phyloP scores from a whole-genome alignment of 202 grass and related monocot species.

The Schoenoplectus triqueter region DNA sequence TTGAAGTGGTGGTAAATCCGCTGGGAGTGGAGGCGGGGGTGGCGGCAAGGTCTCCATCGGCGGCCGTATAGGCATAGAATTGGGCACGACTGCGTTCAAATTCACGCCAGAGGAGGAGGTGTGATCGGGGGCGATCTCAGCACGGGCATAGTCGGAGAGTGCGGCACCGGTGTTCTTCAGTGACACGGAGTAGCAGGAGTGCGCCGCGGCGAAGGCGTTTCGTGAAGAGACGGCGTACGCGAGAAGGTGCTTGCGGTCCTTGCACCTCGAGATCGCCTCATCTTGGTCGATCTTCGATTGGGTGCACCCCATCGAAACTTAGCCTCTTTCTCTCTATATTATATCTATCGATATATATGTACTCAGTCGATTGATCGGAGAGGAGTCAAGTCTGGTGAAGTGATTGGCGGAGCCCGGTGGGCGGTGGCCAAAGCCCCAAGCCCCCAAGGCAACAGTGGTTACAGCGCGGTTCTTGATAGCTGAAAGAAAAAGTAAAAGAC shows the following conservation, averaged over 20 bases:
- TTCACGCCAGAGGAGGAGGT: slow-evolving; percentile 20
- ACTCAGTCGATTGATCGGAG: background rate
- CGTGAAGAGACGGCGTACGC: slow-evolving; percentile 53
- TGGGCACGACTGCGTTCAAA: slow-evolving; percentile 38
- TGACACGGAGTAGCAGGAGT: slow-evolving; percentile 69
- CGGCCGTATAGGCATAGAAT: background rate
- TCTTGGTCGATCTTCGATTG: slow-evolving; percentile 94
- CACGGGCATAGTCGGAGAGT: slow-evolving; percentile 71
- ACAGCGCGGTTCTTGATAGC: background rate
- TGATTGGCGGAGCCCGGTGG: background rate
- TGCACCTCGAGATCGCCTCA: slow-evolving; percentile 75
- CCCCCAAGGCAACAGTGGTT: background rate
- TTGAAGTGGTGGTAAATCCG: slow-evolving; percentile 48
- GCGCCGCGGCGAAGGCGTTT: slow-evolving; percentile 87
- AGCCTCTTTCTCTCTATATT: background rate
- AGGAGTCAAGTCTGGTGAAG: background rate
- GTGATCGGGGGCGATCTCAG: slow-evolving; percentile 50
- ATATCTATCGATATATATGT: background rate
- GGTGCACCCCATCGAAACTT: slow-evolving; percentile 30
- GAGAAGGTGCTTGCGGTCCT: slow-evolving; percentile 66
- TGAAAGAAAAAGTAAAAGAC: background rate
- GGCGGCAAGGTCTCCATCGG: slow-evolving; percentile 40
- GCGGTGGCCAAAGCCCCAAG: background rate
- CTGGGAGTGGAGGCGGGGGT: slow-evolving; percentile 44
- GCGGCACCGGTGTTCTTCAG: slow-evolving; percentile 85